A percentile compares a stretch with the other conserved stretches of the same genome.
These are phyloP conservation scores for Phytopythium kandeliae DNA, from an alignment of 352 stramenopile species.

Conservation along the genomic window DNA sequence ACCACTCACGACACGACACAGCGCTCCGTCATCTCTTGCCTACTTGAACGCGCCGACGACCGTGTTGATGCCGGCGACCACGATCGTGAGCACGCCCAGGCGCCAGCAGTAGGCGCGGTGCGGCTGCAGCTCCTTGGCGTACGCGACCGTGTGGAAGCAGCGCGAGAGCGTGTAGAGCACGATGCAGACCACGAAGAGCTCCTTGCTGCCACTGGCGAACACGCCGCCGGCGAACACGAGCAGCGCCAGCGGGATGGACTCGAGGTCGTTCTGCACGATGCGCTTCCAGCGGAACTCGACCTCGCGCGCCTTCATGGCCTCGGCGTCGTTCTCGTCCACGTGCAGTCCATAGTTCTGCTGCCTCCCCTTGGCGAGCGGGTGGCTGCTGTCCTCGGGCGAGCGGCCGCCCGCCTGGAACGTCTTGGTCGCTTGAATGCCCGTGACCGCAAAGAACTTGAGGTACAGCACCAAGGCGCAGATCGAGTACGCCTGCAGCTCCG, in stretches of 20 bases:
- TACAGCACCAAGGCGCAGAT: conserved; percentile 32
- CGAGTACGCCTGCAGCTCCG: conserved; percentile 21
- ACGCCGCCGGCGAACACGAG: conserved; percentile 23
- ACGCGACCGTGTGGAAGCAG: conserved; percentile 41
- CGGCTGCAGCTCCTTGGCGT: conserved; percentile 45
- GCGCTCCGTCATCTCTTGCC: no score
- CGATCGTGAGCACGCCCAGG: conserved; percentile 33
- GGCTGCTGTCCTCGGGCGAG: conserved; percentile 27
- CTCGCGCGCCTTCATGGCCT: conserved; percentile 19
- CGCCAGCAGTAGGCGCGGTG: conserved; percentile 45
- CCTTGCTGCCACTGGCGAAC: conserved; percentile 24
- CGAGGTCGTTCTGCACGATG: conserved; percentile 44
- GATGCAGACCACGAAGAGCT: conserved; percentile 15
- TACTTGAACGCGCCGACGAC: conserved; percentile 28
- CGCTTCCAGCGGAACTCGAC: conserved; percentile 38
- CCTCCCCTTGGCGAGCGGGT: conserved; percentile 23
- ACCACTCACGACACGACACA: no score
- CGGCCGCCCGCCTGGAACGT: conserved; percentile 30
- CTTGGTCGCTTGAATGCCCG: conserved; percentile 28
- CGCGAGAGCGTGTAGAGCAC: conserved; percentile 33
- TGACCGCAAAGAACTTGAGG: conserved; percentile 31
- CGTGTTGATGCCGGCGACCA: conserved; percentile 28
- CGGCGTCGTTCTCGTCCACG: conserved; percentile 13
- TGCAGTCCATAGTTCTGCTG: conserved; percentile 32
- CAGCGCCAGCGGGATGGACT: conserved; percentile 37